These are phyloP conservation scores for Chrysanthemum makinoi DNA, from an alignment of 129 eudicot genomes.

Conservation along the genomic window DNA sequence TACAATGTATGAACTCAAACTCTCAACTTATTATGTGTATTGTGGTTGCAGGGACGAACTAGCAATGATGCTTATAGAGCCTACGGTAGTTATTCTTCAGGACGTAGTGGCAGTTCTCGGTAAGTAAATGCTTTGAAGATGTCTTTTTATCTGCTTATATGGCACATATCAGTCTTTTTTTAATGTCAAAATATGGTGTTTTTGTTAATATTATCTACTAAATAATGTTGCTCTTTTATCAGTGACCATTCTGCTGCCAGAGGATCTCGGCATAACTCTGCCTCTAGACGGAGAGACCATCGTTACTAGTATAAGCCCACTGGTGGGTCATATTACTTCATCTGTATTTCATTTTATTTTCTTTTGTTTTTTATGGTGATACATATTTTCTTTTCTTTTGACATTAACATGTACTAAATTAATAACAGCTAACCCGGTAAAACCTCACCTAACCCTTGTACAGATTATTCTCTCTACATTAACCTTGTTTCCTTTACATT, in stretches of 20 bases:
- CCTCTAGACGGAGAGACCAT: constrained; percentile 6
- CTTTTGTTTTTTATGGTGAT: background rate
- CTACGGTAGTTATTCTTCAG: constrained; percentile 60
- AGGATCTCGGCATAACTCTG: constrained; percentile 2
- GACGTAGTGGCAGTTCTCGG: constrained; percentile 72
- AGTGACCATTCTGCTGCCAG: constrained; percentile 6
- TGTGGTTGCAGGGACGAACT: constrained; percentile 45
- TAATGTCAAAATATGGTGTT: background rate
- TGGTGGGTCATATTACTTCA: background rate
- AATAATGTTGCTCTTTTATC: constrained; percentile 2
- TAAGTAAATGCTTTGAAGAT: constrained; percentile 25
- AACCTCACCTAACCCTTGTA: background rate
- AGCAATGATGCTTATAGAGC: constrained; percentile 50
- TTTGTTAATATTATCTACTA: background rate
- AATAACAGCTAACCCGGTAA: background rate
- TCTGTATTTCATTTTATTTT: background rate
- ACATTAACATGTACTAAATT: constrained; percentile 4
- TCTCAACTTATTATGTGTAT: background rate
- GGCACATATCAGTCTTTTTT: background rate
- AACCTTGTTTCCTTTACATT: constrained; percentile 15
- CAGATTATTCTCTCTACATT: constrained; percentile 4
- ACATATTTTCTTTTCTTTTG: background rate
- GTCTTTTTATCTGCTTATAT: background rate
- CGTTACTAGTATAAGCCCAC: constrained; percentile 6
- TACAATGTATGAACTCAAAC: background rate